Evolutionary conservation across 2,329 filamentous ascomycete genomes (phyloP), one percentile per base, ranked within the genome.

Genomic region (Chaetomium sp.): DNA sequence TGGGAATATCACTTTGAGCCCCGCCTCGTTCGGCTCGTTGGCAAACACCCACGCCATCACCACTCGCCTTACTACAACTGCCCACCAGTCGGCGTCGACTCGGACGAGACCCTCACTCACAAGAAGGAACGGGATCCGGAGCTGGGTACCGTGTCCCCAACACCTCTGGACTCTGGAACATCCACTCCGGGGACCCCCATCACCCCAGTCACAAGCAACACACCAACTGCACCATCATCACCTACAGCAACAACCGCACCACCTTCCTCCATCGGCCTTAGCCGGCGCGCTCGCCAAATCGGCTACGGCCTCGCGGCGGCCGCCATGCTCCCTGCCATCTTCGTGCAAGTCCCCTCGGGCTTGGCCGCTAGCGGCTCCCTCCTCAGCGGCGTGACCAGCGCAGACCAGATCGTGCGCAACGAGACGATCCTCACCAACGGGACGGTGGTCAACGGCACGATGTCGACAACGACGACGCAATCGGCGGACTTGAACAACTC

Each of bases 301-400:
- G 84, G 86, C 10, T 90, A 91, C 67, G 88, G 87, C 1, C 80
- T 95, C 2, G 91, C 91, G 0, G 90, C 90, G 0, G 89, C 89
- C 0, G 87, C 88, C 1, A 89, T 96, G 77, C 74, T 96, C 8
- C 91, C 91, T 0, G 91, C 87, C 5, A 95, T 96, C 60, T 95
- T 95, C 60, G 80, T 86, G 1, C 82, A 84, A 60, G 82, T 86
- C 33, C 82, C 82, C 0, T 81, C 79, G 19, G 80, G 82, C 34
- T 71, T 86, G n/a, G 82, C 82, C 3, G 80, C 80, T 0, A 76
- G 76, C 34, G 82, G 82, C 1, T 82, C 80, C 11, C 70, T 86
- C 14, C 68, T 85, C 5, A 78, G 79, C 6, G 82, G 83, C 12
- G 71, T 86, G 53, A 75, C 74, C 4, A 78, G 75, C 5, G 82